Evolutionary conservation across 1,284 basidiomycete species (phyloP).

Genomic region (Melanopsichium pennsylvanicum): DNA sequence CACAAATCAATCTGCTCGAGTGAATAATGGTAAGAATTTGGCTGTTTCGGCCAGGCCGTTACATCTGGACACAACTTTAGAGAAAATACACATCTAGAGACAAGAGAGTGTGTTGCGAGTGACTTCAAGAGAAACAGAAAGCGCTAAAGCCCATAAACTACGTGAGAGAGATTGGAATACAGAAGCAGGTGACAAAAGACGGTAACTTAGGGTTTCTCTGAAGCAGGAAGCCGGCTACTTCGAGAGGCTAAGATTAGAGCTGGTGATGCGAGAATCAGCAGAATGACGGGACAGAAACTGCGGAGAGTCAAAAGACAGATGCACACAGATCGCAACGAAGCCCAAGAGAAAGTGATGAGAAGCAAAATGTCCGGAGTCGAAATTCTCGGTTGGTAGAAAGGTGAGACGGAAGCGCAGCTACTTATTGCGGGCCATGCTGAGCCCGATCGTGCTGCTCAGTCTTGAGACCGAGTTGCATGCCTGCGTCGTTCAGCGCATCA

Average conservation of each 20-base stretch:
- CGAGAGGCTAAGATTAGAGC: neutral
- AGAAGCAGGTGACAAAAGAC: constrained; percentile 12
- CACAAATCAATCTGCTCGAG: neutral
- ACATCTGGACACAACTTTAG: constrained; percentile 5
- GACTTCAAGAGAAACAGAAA: neutral
- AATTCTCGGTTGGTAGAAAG: neutral
- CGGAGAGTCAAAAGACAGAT: no score
- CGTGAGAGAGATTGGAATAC: constrained; percentile 4
- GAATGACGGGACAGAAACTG: neutral
- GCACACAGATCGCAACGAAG: no score
- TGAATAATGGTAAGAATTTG: neutral
- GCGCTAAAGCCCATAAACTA: constrained; percentile 5
- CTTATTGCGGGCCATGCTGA: constrained; percentile 8
- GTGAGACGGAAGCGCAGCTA: neutral
- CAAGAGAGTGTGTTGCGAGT: constrained; percentile 1
- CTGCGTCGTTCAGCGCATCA: constrained; percentile 23
- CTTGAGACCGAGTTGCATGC: constrained; percentile 16
- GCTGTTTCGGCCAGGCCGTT: constrained; percentile 10
- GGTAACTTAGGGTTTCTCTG: neutral
- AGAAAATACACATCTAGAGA: constrained; percentile 3
- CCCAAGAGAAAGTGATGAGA: neutral
- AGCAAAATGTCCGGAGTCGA: constrained; percentile 1
- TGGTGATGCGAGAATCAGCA: neutral
- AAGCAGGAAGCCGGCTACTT: neutral
- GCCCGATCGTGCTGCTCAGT: constrained; percentile 4